Conservation (phyloP, 495 filamentous ascomycete species). For the Penicillium atrosanguineum region DNA sequence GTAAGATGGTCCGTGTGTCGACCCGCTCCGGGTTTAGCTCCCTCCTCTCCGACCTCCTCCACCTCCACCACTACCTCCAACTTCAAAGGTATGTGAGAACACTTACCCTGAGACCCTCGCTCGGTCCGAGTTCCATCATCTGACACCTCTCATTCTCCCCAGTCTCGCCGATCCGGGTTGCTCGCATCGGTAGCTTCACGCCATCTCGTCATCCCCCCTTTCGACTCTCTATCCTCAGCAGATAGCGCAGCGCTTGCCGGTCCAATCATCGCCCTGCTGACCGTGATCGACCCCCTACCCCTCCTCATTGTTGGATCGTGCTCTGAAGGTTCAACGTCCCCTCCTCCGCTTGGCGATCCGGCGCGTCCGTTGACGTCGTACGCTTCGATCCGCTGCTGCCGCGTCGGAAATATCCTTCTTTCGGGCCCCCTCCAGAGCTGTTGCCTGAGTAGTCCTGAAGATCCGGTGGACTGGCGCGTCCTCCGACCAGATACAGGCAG, state of each 20-base stretch:
- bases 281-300: slow-evolving; percentile 13
- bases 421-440: not conserved
- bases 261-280: slow-evolving; percentile 23
- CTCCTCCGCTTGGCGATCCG: slow-evolving; percentile 15
- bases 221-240: slow-evolving; percentile 10
- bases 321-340: slow-evolving; percentile 21
- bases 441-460: slow-evolving; percentile 8
- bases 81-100: not conserved
- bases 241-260: slow-evolving; percentile 25
- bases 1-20: slow-evolving; percentile 1
- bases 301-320: slow-evolving; percentile 11
- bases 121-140: slow-evolving; percentile 27
- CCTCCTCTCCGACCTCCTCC: not conserved
- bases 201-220: slow-evolving; percentile 28
- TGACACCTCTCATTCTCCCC: slow-evolving; percentile 19
- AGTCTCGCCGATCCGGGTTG: slow-evolving; percentile 24
- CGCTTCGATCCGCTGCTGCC: slow-evolving; percentile 13
- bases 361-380: slow-evolving; percentile 17
- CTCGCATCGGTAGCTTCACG: slow-evolving; percentile 29
- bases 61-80: not conserved
- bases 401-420: slow-evolving; percentile 3
- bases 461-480: slow-evolving; percentile 3
- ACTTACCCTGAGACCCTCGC: slow-evolving; percentile 2
- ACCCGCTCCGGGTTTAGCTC: not conserved
- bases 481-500: slow-evolving; percentile 14